A percentile compares a stretch with the other conserved stretches of the same genome.
Evolutionary conservation across 352 stramenopile genomes (phyloP).

Genomic region (Halophytophthora polymorphica): DNA sequence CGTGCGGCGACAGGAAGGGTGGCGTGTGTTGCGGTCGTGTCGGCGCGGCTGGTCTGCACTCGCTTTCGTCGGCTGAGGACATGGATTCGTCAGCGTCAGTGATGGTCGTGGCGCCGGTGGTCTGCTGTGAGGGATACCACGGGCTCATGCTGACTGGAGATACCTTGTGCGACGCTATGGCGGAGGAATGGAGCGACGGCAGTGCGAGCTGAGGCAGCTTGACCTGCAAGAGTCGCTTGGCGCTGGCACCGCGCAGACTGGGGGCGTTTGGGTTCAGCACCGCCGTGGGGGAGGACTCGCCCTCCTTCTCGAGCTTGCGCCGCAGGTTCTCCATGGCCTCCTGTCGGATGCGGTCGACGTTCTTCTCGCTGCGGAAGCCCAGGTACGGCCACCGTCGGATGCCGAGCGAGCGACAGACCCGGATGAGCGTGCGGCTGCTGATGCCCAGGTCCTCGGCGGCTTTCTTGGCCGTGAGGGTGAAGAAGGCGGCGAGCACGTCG

Average conservation of each 20-base stretch:
- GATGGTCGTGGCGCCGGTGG: slow-evolving; percentile 19
- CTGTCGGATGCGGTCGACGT: slow-evolving; percentile 71
- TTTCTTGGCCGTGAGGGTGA: slow-evolving; percentile 76
- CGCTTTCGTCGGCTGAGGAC: slow-evolving; percentile 21
- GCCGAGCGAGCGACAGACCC: slow-evolving; percentile 67
- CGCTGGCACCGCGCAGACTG: slow-evolving; percentile 60
- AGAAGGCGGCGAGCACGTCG: slow-evolving; percentile 60
- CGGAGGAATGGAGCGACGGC: slow-evolving; percentile 10
- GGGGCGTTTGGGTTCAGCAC: slow-evolving; percentile 40
- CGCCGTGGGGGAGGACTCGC: slow-evolving; percentile 26
- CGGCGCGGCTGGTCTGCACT: slow-evolving; percentile 10
- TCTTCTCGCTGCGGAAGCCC: slow-evolving; percentile 77
- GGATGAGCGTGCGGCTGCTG: slow-evolving; percentile 74
- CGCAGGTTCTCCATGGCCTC: slow-evolving; percentile 78
- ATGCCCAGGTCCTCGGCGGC: slow-evolving; percentile 72
- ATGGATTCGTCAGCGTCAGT: slow-evolving; percentile 30
- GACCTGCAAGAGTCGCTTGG: slow-evolving; percentile 69
- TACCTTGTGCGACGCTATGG: slow-evolving; percentile 8
- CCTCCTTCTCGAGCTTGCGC: slow-evolving; percentile 58
- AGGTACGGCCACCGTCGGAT: slow-evolving; percentile 80
- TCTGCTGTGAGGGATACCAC: slow-evolving; percentile 23
- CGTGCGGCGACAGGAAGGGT: slow-evolving; percentile 10
- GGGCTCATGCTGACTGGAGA: slow-evolving; percentile 12
- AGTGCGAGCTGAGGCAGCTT: slow-evolving; percentile 37
- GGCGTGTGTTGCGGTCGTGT: slow-evolving; percentile 4